Percentiles rank a stretch among this genome's conserved stretches.
Conservation (phyloP, 108 stramenopile genomes). For the Mayamaea pseudoterrestris region DNA sequence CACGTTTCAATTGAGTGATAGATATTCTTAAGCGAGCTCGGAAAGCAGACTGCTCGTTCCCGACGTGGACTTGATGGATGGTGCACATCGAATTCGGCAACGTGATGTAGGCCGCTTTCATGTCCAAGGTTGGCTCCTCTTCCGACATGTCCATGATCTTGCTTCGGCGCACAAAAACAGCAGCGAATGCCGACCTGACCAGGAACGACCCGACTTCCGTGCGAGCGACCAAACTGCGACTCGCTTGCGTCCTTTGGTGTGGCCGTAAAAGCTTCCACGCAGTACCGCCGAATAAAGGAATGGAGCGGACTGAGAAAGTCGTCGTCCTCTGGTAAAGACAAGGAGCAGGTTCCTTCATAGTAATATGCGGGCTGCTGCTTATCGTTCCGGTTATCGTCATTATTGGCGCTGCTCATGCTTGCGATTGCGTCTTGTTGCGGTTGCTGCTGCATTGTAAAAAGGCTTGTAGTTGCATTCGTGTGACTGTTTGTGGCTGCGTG, state of each 20-base stretch:
- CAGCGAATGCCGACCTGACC: slow-evolving; percentile 46
- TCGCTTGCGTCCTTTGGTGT: slow-evolving; percentile 47
- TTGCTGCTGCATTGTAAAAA: no score
- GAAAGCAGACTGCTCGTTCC: slow-evolving; percentile 36
- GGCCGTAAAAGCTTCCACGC: slow-evolving; percentile 63
- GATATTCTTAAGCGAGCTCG: slow-evolving; percentile 27
- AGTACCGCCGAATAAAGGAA: slow-evolving; percentile 65
- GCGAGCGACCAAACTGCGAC: slow-evolving; percentile 53
- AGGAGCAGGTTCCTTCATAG: slow-evolving; percentile 25
- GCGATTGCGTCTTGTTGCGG: no score
- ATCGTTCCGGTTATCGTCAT: no score
- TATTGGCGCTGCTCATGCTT: no score
- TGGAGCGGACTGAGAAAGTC: slow-evolving; percentile 62
- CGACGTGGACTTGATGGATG: no score
- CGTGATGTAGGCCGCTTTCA: no score
- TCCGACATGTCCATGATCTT: no score
- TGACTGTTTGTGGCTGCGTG: no score
- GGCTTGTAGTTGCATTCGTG: no score
- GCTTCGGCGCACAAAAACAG: no score
- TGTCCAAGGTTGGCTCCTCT: slow-evolving; percentile 3
- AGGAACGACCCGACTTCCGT: slow-evolving; percentile 16
- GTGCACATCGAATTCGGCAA: no score
- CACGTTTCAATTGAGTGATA: slow-evolving; percentile 53
- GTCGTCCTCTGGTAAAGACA: slow-evolving; percentile 46
- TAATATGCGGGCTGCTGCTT: no score